Base-by-base conservation (phyloP, 2,329 filamentous ascomycete species). In the Claviceps digitariae region DNA sequence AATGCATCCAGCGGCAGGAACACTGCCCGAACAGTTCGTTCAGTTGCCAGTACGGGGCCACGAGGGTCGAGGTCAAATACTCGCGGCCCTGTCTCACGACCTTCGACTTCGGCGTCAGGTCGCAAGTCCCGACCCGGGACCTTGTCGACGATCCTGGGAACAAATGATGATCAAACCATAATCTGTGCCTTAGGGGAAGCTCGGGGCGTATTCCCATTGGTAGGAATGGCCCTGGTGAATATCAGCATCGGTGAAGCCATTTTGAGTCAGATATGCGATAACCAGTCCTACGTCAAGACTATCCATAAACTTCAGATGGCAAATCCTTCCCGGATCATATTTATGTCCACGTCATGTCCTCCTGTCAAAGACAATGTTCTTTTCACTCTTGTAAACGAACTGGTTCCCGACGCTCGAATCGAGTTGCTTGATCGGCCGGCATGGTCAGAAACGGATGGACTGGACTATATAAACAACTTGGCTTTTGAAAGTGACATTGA, bases 181-280 rank as follows among this genome's bases (percentile, higher is more conserved):
- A 74, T 96, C n/a, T 97, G 91, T 67, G 90, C 91, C 4, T 70
- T 96, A 49, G 87, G 82, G 61, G 90, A 96, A 66, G 89, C 87
- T 45, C 84, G 90, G n/a, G 89, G 89, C 5, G 79, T 95, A 4
- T 84, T 87, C 23, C 89, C 90, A 0, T 86, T 83, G 0, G 84
- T 97, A 2, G 90, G 91, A 1, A 74, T 95, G 43, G 87, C 89
- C 2, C 90, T 96, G 63, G 75, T 96, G 63, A 94, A 97, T 62
- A 74, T 94, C 3, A 84, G 87, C 44, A 90, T 87, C 2, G 87
- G 86, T 41, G 89, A 95, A 68, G 87, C 82, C 17, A 81, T 90
- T 29, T 76, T 97, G 41, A 94, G 88, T 63, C 89, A 96, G 63
- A 91, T 97, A 58, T 90, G 86, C 63, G 91, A 97, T 66, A 94